Evolutionary conservation across 352 stramenopile genomes (phyloP).

Genomic region (Pythium scleroteichum): DNA sequence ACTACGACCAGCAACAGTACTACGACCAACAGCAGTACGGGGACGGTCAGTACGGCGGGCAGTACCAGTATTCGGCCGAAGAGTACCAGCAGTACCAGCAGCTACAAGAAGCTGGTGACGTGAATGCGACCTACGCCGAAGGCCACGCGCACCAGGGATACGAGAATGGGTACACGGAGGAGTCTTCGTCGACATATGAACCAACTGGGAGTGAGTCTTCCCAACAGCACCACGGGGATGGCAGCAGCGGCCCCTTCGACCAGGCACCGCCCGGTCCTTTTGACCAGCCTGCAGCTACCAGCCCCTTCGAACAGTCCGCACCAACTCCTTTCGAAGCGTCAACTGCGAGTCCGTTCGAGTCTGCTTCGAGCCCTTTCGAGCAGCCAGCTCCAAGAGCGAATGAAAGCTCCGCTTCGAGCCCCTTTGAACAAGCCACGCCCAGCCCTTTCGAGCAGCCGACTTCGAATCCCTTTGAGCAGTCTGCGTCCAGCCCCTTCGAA

Average conservation of each 20-base stretch:
- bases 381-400: constrained; percentile 4
- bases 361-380: constrained; percentile 7
- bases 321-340: constrained; percentile 6
- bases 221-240: background rate
- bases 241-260: too few relatives aligned
- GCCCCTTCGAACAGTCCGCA: constrained; percentile 5
- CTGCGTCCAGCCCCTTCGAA: constrained; percentile 7
- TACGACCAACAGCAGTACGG: constrained; percentile 4
- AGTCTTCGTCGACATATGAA: too few relatives aligned
- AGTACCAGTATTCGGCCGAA: constrained; percentile 24
- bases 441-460: too few relatives aligned
- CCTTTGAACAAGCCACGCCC: too few relatives aligned
- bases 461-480: constrained; percentile 9
- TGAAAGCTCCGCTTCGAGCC: constrained; percentile 1
- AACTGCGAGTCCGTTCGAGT: too few relatives aligned
- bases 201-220: too few relatives aligned
- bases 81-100: constrained; percentile 23
- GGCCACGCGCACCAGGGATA: constrained; percentile 1
- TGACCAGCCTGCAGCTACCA: too few relatives aligned
- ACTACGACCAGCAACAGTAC: constrained; percentile 10
- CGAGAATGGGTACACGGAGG: background rate
- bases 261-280: too few relatives aligned
- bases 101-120: background rate
- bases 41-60: background rate
- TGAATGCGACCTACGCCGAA: background rate